Base-by-base conservation (phyloP, 2,329 filamentous ascomycete genomes). In the Neonectria faginata region DNA sequence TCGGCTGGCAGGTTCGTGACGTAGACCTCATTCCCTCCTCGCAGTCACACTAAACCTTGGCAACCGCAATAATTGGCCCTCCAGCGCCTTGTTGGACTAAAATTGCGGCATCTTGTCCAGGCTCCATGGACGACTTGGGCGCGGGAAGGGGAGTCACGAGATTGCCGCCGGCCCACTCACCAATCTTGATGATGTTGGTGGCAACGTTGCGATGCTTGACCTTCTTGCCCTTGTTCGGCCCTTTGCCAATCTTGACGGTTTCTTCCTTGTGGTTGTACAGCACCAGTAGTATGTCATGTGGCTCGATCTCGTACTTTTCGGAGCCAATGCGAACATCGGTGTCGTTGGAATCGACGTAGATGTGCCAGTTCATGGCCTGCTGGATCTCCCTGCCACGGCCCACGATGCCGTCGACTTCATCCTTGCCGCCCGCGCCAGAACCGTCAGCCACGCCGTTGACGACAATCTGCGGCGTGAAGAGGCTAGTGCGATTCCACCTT, bases 211-310 rank as follows among this genome's bases (percentile, higher is more conserved):
- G 71, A 55, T 79, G 76, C 29, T 69, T 60, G 14, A 80, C 60
- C 56, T 78, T 79, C 68, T 78, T 78, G 3, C 76, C 75, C 70
- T 78, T 79, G 66, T 79, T 79, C 3, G 74, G 71, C 0, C 76
- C 77, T 50, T 75, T 75, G 11, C 71, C 69, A 33, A 78, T 70
- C 60, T 78, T 77, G 39, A 78, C 66, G 9, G 60, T 70, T 41
- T 75, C 66, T 14, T 71, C 69, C 9, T 67, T 69, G 11, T 69
- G 65, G 42, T 73, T 72, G 65, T 77, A 78, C 18, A 68, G 64
- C 3, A 77, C 65, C 39, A 75, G 41, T 14, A 72, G 20, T 18
- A 71, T 57, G 18, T 71, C 69, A 41, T 70, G 60, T 1, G 51
- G 27, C 25, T 66, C 65, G 10, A 56, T 47, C 33, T 69, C 67